These are phyloP conservation scores for Xylaria bambusicola DNA, from an alignment of 495 filamentous ascomycete species.

Conservation along the genomic window DNA sequence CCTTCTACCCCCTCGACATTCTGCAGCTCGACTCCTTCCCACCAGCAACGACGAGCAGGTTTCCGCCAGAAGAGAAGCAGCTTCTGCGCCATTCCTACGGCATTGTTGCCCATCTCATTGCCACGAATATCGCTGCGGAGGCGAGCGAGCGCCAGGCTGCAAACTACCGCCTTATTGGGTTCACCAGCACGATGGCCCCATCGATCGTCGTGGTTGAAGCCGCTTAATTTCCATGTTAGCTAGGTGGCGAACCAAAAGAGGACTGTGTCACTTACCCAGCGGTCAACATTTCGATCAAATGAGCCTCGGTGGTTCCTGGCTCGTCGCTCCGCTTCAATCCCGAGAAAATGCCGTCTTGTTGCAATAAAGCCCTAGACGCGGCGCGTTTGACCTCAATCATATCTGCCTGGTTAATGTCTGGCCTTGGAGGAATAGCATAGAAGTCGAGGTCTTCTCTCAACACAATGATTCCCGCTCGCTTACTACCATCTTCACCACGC, in stretches of 20 bases:
- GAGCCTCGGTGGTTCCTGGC: constrained; percentile 93
- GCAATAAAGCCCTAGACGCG: constrained; percentile 81
- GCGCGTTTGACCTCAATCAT: constrained; percentile 97
- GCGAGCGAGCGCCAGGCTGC: constrained; percentile 89
- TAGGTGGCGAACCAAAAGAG: constrained; percentile 1
- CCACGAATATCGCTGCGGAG: constrained; percentile 89
- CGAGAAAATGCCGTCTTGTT: constrained; percentile 95
- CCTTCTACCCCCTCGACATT: constrained; percentile 89
- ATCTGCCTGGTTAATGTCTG: constrained; percentile 81
- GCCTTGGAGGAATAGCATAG: constrained; percentile 88
- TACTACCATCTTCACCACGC: constrained; percentile 53
- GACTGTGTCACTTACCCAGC: constrained; percentile 71
- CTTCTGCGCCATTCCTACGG: constrained; percentile 98
- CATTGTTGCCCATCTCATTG: constrained; percentile 72
- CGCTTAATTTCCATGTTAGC: constrained; percentile 53
- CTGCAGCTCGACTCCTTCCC: constrained; percentile 95
- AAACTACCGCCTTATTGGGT: constrained; percentile 97
- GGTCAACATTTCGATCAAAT: constrained; percentile 99
- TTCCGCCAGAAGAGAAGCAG: constrained; percentile 98
- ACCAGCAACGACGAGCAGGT: constrained; percentile 95
- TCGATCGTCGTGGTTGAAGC: constrained; percentile 90
- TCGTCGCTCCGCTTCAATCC: constrained; percentile 94
- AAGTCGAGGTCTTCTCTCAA: constrained; percentile 96
- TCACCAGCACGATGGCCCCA: constrained; percentile 97
- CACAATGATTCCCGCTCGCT: constrained; percentile 96